phyloP scores from a whole-genome alignment of 371 early-diverging fungal genomes.

The Fennellomyces sp. region DNA sequence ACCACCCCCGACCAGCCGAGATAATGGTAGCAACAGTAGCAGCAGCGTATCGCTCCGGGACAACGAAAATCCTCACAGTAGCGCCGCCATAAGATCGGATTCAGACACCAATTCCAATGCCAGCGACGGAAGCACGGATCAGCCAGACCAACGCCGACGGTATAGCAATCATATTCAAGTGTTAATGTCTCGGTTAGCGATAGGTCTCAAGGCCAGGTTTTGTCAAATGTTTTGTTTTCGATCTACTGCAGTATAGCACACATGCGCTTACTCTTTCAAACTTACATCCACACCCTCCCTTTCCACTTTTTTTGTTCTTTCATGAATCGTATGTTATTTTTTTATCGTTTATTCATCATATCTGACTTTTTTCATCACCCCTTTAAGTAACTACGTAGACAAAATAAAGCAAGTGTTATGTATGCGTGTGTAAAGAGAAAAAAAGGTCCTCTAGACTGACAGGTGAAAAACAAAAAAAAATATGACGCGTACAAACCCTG shows the following conservation, averaged over 20 bases:
- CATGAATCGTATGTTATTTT: background rate
- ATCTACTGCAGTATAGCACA: no score
- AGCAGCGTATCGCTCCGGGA: background rate
- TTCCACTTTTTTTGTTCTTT: background rate
- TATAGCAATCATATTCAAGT: background rate
- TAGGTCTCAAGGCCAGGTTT: no score
- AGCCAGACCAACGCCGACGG: background rate
- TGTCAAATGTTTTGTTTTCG: no score
- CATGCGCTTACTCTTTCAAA: no score
- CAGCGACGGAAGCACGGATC: background rate
- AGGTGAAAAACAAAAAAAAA: background rate
- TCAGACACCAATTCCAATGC: background rate
- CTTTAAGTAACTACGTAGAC: no score
- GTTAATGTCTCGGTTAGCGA: background rate
- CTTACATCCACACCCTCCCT: background rate
- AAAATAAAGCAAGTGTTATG: background rate
- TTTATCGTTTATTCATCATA: background rate
- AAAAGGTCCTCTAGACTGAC: no score
- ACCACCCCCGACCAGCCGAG: background rate
- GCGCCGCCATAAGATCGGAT: background rate
- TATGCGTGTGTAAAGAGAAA: background rate
- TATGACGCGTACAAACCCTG: background rate
- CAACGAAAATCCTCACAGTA: background rate
- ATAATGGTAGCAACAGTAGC: background rate
- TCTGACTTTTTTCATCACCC: no score